These are phyloP conservation scores for Penicillium sp. DNA, from an alignment of 2,329 filamentous ascomycete genomes.

Conservation along the genomic window DNA sequence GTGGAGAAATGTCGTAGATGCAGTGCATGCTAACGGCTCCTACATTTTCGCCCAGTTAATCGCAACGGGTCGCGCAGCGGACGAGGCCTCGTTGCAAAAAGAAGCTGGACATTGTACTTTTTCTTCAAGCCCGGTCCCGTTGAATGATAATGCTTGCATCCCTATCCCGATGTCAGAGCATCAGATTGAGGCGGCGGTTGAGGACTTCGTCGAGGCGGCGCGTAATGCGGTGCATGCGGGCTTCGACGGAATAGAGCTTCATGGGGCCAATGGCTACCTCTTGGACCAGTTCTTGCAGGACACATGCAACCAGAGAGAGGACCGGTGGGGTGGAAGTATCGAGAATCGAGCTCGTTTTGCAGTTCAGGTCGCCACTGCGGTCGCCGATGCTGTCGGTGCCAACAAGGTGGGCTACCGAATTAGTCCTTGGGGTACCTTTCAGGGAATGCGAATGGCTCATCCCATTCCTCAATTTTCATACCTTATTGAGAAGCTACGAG, in stretches of 20 bases:
- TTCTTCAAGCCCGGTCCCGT: no score
- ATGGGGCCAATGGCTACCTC: constrained; percentile 50
- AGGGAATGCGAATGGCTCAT: constrained; percentile 57
- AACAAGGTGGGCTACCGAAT: constrained; percentile 46
- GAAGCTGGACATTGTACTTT: no score
- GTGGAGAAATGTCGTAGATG: no score
- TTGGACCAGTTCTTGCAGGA: constrained; percentile 52
- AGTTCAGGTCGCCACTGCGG: constrained; percentile 48
- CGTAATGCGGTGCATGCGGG: constrained; percentile 54
- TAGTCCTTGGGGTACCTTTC: constrained; percentile 36
- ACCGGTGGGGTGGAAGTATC: constrained; percentile 51
- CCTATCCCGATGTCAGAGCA: neutral
- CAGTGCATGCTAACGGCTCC: no score
- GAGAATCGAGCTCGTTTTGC: constrained; percentile 54
- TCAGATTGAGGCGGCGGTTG: constrained; percentile 41
- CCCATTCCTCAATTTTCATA: constrained; percentile 63
- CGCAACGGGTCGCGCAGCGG: no score
- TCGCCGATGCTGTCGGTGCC: constrained; percentile 43
- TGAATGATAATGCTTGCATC: no score
- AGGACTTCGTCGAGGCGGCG: constrained; percentile 44
- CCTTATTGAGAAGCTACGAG: constrained; percentile 51
- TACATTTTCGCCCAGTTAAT: no score
- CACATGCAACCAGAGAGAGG: constrained; percentile 47
- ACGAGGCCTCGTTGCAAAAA: no score
- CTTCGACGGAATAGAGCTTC: constrained; percentile 52